phyloP scores from a whole-genome alignment of 148 eudicot genomes.

The Arbutus unedo region DNA sequence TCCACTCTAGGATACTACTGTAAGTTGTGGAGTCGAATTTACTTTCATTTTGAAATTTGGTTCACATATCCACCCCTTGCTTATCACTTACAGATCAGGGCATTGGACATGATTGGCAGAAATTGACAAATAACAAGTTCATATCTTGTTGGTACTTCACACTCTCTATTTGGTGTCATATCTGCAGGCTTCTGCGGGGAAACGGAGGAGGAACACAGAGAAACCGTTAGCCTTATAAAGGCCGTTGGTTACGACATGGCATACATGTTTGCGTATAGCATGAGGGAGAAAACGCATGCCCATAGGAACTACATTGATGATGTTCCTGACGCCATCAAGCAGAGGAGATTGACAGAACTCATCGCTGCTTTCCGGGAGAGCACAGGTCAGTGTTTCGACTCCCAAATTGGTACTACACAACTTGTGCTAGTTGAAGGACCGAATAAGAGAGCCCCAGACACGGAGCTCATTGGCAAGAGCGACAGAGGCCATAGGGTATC shows the following conservation, averaged over 20 bases:
- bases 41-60: not conserved
- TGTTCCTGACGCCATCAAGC: constrained; percentile 78
- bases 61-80: not conserved
- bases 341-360: constrained; percentile 84
- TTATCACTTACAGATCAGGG: not conserved
- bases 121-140: not conserved
- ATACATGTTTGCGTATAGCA: constrained; percentile 98
- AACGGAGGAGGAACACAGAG: constrained; percentile 77
- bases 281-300: constrained; percentile 99
- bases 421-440: constrained; percentile 97
- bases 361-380: constrained; percentile 82
- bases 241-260: constrained; percentile 94
- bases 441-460: constrained; percentile 85
- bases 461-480: constrained; percentile 90
- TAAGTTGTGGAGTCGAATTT: not conserved
- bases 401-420: constrained; percentile 71
- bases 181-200: constrained; percentile 89
- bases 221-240: constrained; percentile 73
- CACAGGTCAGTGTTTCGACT: constrained; percentile 80
- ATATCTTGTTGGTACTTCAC: not conserved
- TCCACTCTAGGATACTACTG: constrained; percentile 3
- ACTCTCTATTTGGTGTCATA: not conserved
- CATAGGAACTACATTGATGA: constrained; percentile 82
- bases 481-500: constrained; percentile 84
- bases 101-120: not conserved